These are phyloP conservation scores for Amanita exitialis DNA, from an alignment of 768 basidiomycete genomes.

Conservation along the genomic window DNA sequence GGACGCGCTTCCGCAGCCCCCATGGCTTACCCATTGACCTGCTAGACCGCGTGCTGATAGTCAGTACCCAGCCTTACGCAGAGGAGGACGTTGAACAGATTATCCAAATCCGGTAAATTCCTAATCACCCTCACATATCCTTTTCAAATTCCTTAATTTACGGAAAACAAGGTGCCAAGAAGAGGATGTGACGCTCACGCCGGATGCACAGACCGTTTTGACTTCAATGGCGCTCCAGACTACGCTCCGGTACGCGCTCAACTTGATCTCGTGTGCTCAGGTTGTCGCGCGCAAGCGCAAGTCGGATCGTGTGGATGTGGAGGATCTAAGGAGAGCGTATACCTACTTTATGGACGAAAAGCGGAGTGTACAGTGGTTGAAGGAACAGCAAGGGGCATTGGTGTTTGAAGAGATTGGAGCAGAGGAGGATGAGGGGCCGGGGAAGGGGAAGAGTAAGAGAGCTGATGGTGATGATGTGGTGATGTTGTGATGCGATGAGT, in stretches of 20 bases:
- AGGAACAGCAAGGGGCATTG: conserved; percentile 68
- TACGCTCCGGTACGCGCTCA: conserved; percentile 88
- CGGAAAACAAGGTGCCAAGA: conserved; percentile 68
- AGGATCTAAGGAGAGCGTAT: conserved; percentile 77
- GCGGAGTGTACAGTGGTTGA: conserved; percentile 79
- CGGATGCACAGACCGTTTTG: conserved; percentile 68
- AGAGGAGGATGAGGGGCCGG: conserved; percentile 29
- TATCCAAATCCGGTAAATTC: conserved; percentile 68
- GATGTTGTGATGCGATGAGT: too few relatives aligned
- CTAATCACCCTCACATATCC: too few relatives aligned
- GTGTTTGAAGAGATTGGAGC: conserved; percentile 77
- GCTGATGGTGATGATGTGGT: conserved; percentile 4
- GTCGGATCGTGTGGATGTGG: conserved; percentile 68
- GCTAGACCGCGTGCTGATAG: conserved; percentile 91
- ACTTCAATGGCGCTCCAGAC: conserved; percentile 85
- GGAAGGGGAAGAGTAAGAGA: conserved; percentile 6
- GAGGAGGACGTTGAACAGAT: conserved; percentile 85
- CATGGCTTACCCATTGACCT: conserved; percentile 94
- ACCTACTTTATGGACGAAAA: conserved; percentile 91
- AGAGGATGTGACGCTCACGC: conserved; percentile 81
- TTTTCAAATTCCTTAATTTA: too few relatives aligned
- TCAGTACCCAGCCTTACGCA: conserved; percentile 82
- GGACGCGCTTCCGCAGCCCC: conserved; percentile 44
- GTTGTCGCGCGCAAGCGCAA: conserved; percentile 84
- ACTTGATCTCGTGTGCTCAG: conserved; percentile 89